A percentile compares a stretch with the other conserved stretches of the same genome.
phyloP scores from a whole-genome alignment of 1,284 basidiomycete genomes.

The Fistulina hepatica region DNA sequence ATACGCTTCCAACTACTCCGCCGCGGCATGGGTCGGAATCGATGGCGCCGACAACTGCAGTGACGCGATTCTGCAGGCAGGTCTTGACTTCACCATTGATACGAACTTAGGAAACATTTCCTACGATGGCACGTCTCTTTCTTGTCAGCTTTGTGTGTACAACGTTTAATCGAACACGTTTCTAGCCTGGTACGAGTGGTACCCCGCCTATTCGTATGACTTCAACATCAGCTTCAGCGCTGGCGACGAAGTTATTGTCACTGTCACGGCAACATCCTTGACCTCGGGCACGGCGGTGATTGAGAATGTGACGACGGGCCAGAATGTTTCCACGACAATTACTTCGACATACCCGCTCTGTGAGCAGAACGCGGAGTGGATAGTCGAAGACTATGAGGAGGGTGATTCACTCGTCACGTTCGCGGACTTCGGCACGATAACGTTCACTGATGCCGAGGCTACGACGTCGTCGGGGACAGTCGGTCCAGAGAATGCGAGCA shows the following conservation, averaged over 20 bases:
- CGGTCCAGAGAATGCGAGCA: conserved; percentile 15
- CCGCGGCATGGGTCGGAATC: no score
- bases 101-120: no score
- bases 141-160: no score
- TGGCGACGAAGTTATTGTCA: conserved; percentile 6
- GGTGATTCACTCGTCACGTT: conserved; percentile 24
- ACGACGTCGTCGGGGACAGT: conserved; percentile 15
- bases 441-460: conserved; percentile 15
- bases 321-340: conserved; percentile 25
- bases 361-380: conserved; percentile 26
- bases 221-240: conserved; percentile 3
- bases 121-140: no score
- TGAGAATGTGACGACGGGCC: conserved; percentile 8
- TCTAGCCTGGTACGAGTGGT: no score
- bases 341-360: conserved; percentile 23
- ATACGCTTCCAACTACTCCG: no score
- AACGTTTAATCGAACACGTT: no score
- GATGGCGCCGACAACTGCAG: no score
- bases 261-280: conserved; percentile 4
- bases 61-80: no score
- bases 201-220: no score
- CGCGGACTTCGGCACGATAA: conserved; percentile 28
- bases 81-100: no score
- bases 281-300: conserved; percentile 6
- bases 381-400: conserved; percentile 28